These are phyloP conservation scores for Cryptosporidium ryanae DNA, from an alignment of 169 alveolate species.

Conservation along the genomic window DNA sequence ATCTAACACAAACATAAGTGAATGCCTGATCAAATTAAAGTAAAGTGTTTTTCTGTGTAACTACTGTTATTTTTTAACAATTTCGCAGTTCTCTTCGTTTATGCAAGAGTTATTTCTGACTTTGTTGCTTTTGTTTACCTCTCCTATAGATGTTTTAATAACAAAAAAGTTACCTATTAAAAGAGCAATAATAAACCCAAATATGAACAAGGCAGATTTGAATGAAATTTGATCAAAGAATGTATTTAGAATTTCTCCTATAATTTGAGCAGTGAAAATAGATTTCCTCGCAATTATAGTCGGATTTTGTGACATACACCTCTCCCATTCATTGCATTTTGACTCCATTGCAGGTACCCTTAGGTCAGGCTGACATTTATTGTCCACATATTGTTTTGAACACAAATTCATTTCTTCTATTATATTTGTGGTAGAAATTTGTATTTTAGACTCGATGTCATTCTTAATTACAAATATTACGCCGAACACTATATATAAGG, in stretches of 20 bases:
- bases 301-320: conserved; percentile 68
- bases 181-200: conserved; percentile 61
- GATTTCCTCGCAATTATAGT: conserved; percentile 71
- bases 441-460: conserved; percentile 69
- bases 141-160: not conserved
- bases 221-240: conserved; percentile 65
- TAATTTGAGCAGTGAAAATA: conserved; percentile 65
- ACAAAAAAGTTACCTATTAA: conserved; percentile 35
- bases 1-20: too few relatives aligned
- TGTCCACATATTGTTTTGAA: conserved; percentile 68
- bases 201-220: conserved; percentile 56
- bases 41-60: too few relatives aligned
- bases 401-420: conserved; percentile 60
- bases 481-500: conserved; percentile 34
- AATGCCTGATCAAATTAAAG: too few relatives aligned
- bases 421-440: conserved; percentile 35
- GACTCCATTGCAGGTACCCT: conserved; percentile 71
- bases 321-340: conserved; percentile 73
- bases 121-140: not conserved
- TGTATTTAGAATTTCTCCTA: conserved; percentile 65
- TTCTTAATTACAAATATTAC: conserved; percentile 50
- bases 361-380: conserved; percentile 61
- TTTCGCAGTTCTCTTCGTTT: too few relatives aligned
- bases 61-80: too few relatives aligned
- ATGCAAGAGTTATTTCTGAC: too few relatives aligned